Evolutionary conservation across 1,284 basidiomycete species (phyloP).

Genomic region (Stygiomarasmius scandens): DNA sequence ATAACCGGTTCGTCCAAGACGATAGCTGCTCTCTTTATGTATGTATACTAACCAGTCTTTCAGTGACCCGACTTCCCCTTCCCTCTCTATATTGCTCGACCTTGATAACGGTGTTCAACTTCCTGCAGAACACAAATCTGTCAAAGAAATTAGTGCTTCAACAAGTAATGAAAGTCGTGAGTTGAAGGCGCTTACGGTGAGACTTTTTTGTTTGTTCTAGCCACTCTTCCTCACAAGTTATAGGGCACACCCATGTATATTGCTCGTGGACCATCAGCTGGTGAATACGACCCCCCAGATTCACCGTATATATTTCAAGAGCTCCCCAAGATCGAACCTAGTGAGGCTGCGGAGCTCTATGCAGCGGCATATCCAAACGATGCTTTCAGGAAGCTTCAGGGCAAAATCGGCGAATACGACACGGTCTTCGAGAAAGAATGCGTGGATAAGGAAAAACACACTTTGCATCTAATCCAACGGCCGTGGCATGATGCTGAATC

Average conservation of each 20-base stretch:
- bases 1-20: neutral
- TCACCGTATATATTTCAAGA: neutral
- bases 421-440: neutral
- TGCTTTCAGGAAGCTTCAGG: neutral
- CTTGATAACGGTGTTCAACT: constrained; percentile 1
- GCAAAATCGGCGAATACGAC: neutral
- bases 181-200: neutral
- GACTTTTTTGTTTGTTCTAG: neutral
- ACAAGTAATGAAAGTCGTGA: neutral
- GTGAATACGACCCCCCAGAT: neutral
- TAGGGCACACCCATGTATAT: constrained; percentile 2
- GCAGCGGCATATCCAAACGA: neutral
- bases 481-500: neutral
- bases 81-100: neutral
- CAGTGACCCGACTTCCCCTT: neutral
- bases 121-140: neutral
- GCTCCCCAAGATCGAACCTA: neutral
- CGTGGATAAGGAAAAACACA: neutral
- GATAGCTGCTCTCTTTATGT: neutral
- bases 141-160: neutral
- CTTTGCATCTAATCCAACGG: neutral
- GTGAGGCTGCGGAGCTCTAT: neutral
- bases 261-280: neutral
- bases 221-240: neutral
- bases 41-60: neutral